phyloP scores from a whole-genome alignment of 148 eudicot genomes.

The Beta vulgaris region DNA sequence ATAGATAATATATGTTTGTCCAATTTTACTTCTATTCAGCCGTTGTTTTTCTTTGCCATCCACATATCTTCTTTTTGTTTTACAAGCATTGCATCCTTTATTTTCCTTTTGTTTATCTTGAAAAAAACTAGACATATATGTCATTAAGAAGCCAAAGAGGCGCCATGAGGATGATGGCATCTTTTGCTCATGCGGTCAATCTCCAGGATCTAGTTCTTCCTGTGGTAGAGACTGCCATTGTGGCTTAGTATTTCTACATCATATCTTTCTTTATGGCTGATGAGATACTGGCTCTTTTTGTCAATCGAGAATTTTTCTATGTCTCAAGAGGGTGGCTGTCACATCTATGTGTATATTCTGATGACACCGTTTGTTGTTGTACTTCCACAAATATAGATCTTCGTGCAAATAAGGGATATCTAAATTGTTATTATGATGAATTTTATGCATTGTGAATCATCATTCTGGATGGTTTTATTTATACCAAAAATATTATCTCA shows the following conservation, averaged over 20 bases:
- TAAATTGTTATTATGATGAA: neutral
- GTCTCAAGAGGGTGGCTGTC: neutral
- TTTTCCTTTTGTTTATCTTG: conserved; percentile 31
- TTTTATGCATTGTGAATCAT: neutral
- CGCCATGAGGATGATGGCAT: conserved; percentile 95
- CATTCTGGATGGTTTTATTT: neutral
- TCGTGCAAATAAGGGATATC: neutral
- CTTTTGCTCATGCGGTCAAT: conserved; percentile 81
- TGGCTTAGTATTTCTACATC: conserved; percentile 50
- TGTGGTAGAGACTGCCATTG: conserved; percentile 97
- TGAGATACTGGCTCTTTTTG: neutral
- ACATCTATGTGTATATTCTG: neutral
- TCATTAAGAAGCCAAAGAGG: conserved; percentile 72
- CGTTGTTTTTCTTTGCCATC: neutral
- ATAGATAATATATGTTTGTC: neutral
- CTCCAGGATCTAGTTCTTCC: conserved; percentile 56
- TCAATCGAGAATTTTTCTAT: neutral
- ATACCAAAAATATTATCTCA: too few species aligned
- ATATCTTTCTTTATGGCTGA: conserved; percentile 1
- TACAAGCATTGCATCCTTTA: neutral
- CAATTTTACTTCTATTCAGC: neutral
- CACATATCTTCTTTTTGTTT: neutral
- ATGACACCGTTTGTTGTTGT: neutral
- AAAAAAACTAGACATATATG: conserved; percentile 76
- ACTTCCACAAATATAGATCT: neutral